A percentile compares a stretch with the other conserved stretches of the same genome.
These are phyloP conservation scores for Lichtheimia corymbifera DNA, from an alignment of 371 early-diverging fungal genomes.

Conservation along the genomic window DNA sequence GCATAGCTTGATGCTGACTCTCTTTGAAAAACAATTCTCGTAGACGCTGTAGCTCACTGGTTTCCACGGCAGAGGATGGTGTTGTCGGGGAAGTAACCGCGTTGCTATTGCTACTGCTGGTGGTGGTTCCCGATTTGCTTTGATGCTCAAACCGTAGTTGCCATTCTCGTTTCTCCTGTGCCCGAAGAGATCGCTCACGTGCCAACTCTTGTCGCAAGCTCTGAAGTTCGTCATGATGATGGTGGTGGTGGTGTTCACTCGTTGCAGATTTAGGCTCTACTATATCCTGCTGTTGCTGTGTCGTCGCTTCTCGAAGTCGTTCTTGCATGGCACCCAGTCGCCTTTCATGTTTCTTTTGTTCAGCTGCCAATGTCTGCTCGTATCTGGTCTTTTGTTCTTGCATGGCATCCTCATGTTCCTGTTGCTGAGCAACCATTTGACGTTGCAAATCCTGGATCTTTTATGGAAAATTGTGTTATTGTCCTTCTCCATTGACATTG, in stretches of 20 bases:
- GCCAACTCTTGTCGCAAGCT: neutral
- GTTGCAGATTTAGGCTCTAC: too few relatives aligned
- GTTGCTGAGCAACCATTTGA: slow-evolving; percentile 16
- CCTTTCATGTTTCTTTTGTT: slow-evolving; percentile 27
- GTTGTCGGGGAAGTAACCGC: too few relatives aligned
- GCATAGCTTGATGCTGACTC: slow-evolving; percentile 27
- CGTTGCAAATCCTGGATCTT: slow-evolving; percentile 20
- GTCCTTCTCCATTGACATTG: neutral
- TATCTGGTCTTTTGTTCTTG: slow-evolving; percentile 15
- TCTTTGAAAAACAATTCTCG: slow-evolving; percentile 26
- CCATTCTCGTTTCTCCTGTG: slow-evolving; percentile 8
- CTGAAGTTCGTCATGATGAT: neutral
- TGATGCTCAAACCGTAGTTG: slow-evolving; percentile 14
- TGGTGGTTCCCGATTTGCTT: neutral
- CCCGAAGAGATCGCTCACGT: neutral
- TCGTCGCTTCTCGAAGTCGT: slow-evolving; percentile 17
- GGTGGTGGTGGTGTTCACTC: neutral
- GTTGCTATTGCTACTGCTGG: slow-evolving; percentile 12
- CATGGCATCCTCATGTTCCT: slow-evolving; percentile 15
- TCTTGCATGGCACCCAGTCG: slow-evolving; percentile 23
- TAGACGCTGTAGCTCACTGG: slow-evolving; percentile 10
- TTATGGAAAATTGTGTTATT: neutral
- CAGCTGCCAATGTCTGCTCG: slow-evolving; percentile 15
- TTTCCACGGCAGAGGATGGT: neutral
- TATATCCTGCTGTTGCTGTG: slow-evolving; percentile 4